Evolutionary conservation across 768 basidiomycete species (phyloP), one percentile per base, ranked within the genome.

Genomic region (Rhizopogon rudus): DNA sequence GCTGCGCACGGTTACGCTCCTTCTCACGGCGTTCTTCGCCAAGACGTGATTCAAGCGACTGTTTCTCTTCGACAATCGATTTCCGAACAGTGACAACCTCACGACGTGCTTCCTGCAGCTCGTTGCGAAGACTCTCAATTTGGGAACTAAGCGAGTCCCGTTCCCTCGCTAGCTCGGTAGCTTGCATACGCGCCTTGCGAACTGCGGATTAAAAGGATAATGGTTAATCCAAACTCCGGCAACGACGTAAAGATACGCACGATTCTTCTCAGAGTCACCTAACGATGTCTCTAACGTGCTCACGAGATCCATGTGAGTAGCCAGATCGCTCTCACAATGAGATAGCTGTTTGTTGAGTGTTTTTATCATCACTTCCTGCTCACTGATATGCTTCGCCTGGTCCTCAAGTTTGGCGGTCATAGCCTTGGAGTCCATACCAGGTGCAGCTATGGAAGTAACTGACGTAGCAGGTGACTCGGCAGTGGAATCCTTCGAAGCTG

Each of bases 151-250:
- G 75, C 40, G 79, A 78, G 69, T 95, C 93, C 44, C 93, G 84
- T 70, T 96, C 93, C 49, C 88, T 81, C 9, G 88, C 88, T 40
- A 94, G 73, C 65, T 96, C 93, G 53, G 89, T 92, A 17, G 92
- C 91, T 68, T 95, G 93, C 84, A 93, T 87, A 39, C 93, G 90
- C 6, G 93, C 88, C 72, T 96, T 96, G 57, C 94, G 90, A 53
- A 96, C 91, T 93, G 63, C 35, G 53, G 31, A 33, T 42, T 46
- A 43, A 48, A 53, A 40, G 10, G 59, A 40, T 29, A 60, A 52
- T 44, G 57, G 60, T 45, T 56, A 59, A 48, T 31, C 22, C 20
- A 56, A 43, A 48, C 9, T 49, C 41, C 37, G 44, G 48, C 22
- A 44, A 51, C 44, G 31, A 25, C 25, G 56, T 52, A 45, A 54